Percentiles rank a stretch among this genome's conserved stretches.
These are phyloP conservation scores for Starmerella apis DNA, from an alignment of 805 yeast genomes.

Conservation along the genomic window DNA sequence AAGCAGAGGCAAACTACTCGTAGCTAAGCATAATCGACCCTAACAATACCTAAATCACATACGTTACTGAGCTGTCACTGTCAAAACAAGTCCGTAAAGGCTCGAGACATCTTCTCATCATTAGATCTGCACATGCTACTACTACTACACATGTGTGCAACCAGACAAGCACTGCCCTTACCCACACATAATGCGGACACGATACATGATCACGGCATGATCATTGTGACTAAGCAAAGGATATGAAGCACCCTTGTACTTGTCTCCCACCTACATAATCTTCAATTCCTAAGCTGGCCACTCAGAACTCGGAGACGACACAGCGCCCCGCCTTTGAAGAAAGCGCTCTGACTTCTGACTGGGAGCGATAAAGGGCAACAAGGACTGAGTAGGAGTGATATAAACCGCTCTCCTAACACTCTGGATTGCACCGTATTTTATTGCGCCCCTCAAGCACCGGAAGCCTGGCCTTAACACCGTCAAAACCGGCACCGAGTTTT, in stretches of 20 bases:
- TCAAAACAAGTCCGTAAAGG: too few species aligned
- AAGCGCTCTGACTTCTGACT: background rate
- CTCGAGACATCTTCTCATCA: too few species aligned
- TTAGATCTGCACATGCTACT: too few species aligned
- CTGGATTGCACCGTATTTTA: background rate
- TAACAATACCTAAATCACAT: too few species aligned
- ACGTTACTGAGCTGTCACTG: too few species aligned
- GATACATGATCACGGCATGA: background rate
- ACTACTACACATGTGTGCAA: too few species aligned
- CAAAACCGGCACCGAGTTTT: background rate
- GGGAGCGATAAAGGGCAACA: background rate
- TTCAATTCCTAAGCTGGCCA: background rate
- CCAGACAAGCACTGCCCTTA: too few species aligned
- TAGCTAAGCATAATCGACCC: too few species aligned
- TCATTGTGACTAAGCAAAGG: background rate
- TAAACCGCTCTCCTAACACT: background rate
- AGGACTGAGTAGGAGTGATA: background rate
- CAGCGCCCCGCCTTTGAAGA: conserved; percentile 2
- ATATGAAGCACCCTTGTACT: background rate
- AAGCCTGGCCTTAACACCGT: background rate
- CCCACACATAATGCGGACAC: too few species aligned
- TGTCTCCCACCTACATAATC: conserved; percentile 10
- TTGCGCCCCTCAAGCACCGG: background rate
- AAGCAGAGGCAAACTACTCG: too few species aligned
- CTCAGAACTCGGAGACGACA: conserved; percentile 8